A percentile compares a stretch with the other conserved stretches of the same genome.
Evolutionary conservation across 148 eudicot genomes (phyloP).

Genomic region (Persicaria tinctoria): DNA sequence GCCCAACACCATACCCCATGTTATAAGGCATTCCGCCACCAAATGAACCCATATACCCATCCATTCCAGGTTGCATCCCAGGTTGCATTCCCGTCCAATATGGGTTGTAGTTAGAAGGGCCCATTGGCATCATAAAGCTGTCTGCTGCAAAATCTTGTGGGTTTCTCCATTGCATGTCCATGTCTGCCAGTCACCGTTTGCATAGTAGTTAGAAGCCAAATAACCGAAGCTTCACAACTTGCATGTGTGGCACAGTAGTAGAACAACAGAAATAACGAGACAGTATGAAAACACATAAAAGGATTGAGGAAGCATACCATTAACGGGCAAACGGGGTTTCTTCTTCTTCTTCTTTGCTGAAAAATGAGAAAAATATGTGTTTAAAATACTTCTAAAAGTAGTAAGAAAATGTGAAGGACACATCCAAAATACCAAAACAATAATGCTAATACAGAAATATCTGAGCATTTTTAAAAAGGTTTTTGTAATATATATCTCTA

Average conservation of each 20-base stretch:
- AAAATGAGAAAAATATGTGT: slow-evolving; percentile 11
- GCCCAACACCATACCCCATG: slow-evolving; percentile 35
- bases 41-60: slow-evolving; percentile 14
- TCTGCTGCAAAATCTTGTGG: slow-evolving; percentile 53
- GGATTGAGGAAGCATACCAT: slow-evolving; percentile 27
- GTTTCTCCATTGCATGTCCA: slow-evolving; percentile 75
- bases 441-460: not conserved
- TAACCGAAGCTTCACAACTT: not conserved
- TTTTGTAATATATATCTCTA: not conserved
- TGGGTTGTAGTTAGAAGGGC: slow-evolving; percentile 55
- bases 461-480: not conserved
- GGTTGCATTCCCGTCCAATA: slow-evolving; percentile 50
- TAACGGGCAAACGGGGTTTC: slow-evolving; percentile 47
- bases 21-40: slow-evolving; percentile 15
- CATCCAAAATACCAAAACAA: not conserved
- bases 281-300: slow-evolving; percentile 14
- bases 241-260: not conserved
- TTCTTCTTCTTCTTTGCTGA: slow-evolving; percentile 86
- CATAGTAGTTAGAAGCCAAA: slow-evolving; percentile 11
- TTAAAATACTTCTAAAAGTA: not conserved
- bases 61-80: slow-evolving; percentile 21
- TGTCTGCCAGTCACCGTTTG: slow-evolving; percentile 31
- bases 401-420: not conserved
- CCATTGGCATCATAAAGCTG: slow-evolving; percentile 55
- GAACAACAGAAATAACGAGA: not conserved